Evolutionary conservation across 768 basidiomycete species (phyloP), one percentile per base, ranked within the genome.

Genomic region (Auriscalpium vulgare): DNA sequence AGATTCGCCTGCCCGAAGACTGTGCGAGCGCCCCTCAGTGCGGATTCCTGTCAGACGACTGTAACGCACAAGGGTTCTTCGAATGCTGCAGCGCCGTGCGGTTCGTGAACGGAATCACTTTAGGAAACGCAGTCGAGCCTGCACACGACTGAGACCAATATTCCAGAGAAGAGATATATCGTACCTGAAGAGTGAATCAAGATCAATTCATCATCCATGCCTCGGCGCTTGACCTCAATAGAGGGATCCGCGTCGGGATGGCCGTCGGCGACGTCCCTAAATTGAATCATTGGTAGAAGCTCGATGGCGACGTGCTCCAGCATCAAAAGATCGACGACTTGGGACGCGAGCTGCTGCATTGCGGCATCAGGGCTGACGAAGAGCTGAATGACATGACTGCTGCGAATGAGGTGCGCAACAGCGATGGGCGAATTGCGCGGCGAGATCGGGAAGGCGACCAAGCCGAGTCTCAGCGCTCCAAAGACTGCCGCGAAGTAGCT

Each of bases 351-450:
- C 5, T 59, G 51, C 37, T 62, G 57, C 54, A 65, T 62, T 4
- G 49, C 44, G 3, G 58, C 48, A 38, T 68, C 66, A 5, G 53
- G 53, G 38, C 60, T 60, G 19, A 63, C 64, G 52, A 69, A 56
- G 3, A 68, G 37, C 13, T 68, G 65, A 1, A 53, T 62, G 3
- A 60, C 59, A 3, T 58, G 56, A 10, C 60, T 68, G 47, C 57
- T 55, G 16, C 48, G 44, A 9, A 75, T 58, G 6, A 77, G 64
- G 59, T 75, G 71, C 1, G 66, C 67, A 5, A 76, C 61, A 1
- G 71, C 74, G 13, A 57, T 58, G 36, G 63, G 64, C 10, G 74
- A 71, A 57, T 72, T 72, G 4, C 71, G 64, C 1, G 63, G 60
- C 3, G 72, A 70, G 44, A 73, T 63, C 1, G 72, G 71, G 59